Evolutionary conservation across 768 basidiomycete genomes (phyloP).

Genomic region (Amanita inopinata): DNA sequence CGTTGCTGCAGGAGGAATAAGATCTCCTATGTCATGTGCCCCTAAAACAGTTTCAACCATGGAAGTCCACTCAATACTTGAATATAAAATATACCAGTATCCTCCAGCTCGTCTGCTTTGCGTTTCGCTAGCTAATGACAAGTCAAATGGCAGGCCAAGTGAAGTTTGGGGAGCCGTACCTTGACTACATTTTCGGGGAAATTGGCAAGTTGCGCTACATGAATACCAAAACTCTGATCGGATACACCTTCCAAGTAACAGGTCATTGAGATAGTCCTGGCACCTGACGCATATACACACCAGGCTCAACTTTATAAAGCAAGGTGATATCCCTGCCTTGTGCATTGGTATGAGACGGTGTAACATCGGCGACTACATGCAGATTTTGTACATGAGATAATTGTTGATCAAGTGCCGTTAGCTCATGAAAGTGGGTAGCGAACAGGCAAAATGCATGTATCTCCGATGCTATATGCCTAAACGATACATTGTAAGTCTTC

Average conservation of each 20-base stretch:
- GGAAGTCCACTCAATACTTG: not conserved
- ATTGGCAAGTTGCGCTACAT: conserved; percentile 94
- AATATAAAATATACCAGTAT: conserved; percentile 44
- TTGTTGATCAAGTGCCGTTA: conserved; percentile 86
- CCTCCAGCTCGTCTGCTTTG: conserved; percentile 87
- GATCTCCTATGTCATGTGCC: conserved; percentile 18
- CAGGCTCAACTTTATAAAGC: conserved; percentile 89
- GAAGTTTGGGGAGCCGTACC: conserved; percentile 27
- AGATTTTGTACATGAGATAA: conserved; percentile 84
- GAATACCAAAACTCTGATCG: conserved; percentile 97
- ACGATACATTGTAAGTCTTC: not conserved
- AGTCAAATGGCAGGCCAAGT: not conserved
- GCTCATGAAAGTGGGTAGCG: conserved; percentile 96
- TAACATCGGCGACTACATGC: conserved; percentile 93
- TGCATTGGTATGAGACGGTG: conserved; percentile 61
- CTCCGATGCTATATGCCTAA: conserved; percentile 83
- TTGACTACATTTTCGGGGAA: conserved; percentile 93
- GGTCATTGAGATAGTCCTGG: too few species aligned
- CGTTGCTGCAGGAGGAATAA: conserved; percentile 46
- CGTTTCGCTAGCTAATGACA: conserved; percentile 66
- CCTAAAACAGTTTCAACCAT: not conserved
- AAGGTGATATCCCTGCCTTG: conserved; percentile 73
- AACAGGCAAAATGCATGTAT: conserved; percentile 94
- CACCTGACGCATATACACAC: conserved; percentile 32
- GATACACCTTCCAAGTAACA: too few species aligned